Percentiles rank a stretch among this genome's conserved stretches.
These are phyloP conservation scores for Cercophora sp. DNA, from an alignment of 495 filamentous ascomycete genomes.

Conservation along the genomic window DNA sequence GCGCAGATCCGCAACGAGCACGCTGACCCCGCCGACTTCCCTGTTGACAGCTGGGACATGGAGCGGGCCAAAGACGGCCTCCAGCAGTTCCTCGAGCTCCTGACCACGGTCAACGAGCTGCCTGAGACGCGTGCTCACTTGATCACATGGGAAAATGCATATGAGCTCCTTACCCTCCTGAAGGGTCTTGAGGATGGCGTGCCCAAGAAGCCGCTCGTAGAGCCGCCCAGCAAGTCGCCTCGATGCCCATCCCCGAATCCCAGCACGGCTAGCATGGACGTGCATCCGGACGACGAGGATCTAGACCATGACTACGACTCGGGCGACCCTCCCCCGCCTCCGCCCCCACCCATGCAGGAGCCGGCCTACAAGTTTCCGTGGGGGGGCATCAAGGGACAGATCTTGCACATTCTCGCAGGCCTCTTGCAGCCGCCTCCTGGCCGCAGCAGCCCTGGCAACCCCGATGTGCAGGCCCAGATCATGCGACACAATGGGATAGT, in stretches of 20 bases:
- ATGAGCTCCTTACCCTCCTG: slow-evolving; percentile 78
- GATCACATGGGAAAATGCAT: slow-evolving; percentile 81
- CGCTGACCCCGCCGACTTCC: slow-evolving; percentile 67
- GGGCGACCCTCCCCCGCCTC: slow-evolving; percentile 47
- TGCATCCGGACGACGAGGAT: slow-evolving; percentile 18
- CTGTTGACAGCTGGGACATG: slow-evolving; percentile 94
- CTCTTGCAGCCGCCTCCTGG: slow-evolving; percentile 59
- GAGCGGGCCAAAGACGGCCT: slow-evolving; percentile 80
- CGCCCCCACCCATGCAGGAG: slow-evolving; percentile 63
- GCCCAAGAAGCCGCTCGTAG: slow-evolving; percentile 52
- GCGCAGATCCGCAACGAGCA: slow-evolving; percentile 66
- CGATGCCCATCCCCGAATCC: slow-evolving; percentile 11
- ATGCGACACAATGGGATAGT: slow-evolving; percentile 76
- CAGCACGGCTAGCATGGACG: slow-evolving; percentile 32
- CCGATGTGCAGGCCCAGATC: slow-evolving; percentile 79
- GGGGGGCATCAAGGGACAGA: slow-evolving; percentile 87
- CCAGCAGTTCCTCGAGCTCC: slow-evolving; percentile 88
- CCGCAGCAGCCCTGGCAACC: slow-evolving; percentile 59
- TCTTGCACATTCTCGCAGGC: slow-evolving; percentile 79
- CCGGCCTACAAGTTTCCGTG: slow-evolving; percentile 87
- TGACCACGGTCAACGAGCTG: slow-evolving; percentile 82
- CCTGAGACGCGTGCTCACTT: slow-evolving; percentile 57
- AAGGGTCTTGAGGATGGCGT: slow-evolving; percentile 83
- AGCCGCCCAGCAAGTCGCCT: slow-evolving; percentile 18
- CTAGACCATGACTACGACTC: slow-evolving; percentile 37